Conservation (phyloP, 169 alveolate species). For the Plasmodium berghei region DNA sequence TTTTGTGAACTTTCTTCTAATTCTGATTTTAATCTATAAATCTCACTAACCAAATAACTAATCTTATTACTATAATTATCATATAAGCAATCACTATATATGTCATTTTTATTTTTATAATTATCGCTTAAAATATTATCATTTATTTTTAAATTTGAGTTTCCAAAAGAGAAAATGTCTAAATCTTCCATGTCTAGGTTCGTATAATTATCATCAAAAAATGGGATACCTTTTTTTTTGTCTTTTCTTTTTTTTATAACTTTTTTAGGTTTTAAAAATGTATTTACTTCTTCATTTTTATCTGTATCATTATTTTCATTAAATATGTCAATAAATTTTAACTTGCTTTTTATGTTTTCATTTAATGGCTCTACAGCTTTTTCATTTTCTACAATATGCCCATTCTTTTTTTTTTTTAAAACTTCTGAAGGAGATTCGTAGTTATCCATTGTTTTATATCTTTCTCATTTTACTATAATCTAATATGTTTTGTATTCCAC, state of each 20-base stretch:
- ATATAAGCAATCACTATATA: neutral
- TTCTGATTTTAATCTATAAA: conserved; percentile 39
- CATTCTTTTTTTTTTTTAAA: conserved; percentile 28
- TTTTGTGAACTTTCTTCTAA: conserved; percentile 41
- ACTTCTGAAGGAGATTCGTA: conserved; percentile 73
- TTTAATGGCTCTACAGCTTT: neutral
- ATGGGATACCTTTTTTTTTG: conserved; percentile 6
- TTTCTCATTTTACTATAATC: conserved; percentile 2
- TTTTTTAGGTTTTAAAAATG: conserved; percentile 15
- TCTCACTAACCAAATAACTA: conserved; percentile 14
- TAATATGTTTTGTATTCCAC: neutral
- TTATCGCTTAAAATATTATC: neutral
- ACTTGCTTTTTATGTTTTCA: neutral
- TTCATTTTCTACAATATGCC: neutral
- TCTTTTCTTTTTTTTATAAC: conserved; percentile 9
- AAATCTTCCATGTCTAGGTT: neutral
- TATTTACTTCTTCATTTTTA: conserved; percentile 4
- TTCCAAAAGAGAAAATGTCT: neutral
- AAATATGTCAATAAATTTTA: conserved; percentile 59
- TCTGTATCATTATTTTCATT: conserved; percentile 42
- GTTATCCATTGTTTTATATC: conserved; percentile 17
- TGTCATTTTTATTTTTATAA: neutral
- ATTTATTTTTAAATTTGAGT: neutral
- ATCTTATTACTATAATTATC: neutral
- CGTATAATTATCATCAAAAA: conserved; percentile 11